These are phyloP conservation scores for Chalaropsis thielavioides DNA, from an alignment of 2,329 filamentous ascomycete genomes.

Conservation along the genomic window DNA sequence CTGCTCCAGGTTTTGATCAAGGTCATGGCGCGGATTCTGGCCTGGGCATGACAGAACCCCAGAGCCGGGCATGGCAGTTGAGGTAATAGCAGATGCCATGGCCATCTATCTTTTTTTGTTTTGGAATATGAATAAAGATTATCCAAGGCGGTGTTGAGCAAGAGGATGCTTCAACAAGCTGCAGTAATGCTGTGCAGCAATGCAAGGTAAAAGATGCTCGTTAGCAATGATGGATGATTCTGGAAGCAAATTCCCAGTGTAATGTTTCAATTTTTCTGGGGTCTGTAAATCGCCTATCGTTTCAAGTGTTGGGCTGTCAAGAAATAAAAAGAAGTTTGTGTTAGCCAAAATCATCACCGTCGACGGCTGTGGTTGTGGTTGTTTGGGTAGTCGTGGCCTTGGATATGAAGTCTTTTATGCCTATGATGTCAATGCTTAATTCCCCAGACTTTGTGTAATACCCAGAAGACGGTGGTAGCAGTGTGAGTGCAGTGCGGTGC, in stretches of 20 bases:
- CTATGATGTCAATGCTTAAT: background rate
- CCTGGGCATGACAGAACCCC: background rate
- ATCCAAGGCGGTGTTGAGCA: background rate
- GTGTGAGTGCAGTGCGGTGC: background rate
- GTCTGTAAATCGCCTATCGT: background rate
- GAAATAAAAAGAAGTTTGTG: background rate
- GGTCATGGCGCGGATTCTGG: background rate
- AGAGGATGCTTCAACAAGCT: background rate
- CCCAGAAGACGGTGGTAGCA: background rate
- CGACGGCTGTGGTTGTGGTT: background rate
- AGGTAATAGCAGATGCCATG: background rate
- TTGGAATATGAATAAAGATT: background rate
- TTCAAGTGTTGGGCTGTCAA: background rate
- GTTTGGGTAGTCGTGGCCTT: background rate
- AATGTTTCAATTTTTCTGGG: background rate
- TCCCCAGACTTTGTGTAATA: background rate
- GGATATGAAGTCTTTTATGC: background rate
- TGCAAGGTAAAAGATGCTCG: background rate
- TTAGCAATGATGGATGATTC: background rate
- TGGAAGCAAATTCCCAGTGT: background rate
- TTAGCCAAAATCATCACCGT: background rate
- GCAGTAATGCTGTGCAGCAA: background rate
- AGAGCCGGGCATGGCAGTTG: background rate
- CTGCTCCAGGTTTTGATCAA: background rate
- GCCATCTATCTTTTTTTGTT: background rate